These are phyloP conservation scores for Lipomyces yamadae DNA, from an alignment of 805 yeast genomes.

Conservation along the genomic window DNA sequence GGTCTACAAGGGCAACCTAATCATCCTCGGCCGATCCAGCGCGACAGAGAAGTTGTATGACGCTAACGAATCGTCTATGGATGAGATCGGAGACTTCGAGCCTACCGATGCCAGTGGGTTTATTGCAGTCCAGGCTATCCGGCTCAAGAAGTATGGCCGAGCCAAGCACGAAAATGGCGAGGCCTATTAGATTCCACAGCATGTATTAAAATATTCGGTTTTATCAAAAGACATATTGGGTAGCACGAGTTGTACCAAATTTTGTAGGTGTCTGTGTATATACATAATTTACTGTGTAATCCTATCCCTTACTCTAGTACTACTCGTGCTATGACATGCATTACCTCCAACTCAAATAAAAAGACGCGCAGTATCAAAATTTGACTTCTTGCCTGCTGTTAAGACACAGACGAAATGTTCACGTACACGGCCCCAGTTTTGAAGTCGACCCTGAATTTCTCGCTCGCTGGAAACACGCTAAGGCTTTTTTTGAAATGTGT, in stretches of 20 bases:
- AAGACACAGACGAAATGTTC: slow-evolving; percentile 22
- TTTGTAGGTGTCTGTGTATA: neutral
- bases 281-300: neutral
- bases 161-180: slow-evolving; percentile 82
- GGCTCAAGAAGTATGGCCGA: slow-evolving; percentile 98
- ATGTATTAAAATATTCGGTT: neutral
- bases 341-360: neutral
- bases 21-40: slow-evolving; percentile 90
- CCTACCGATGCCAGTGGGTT: slow-evolving; percentile 97
- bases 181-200: slow-evolving; percentile 40
- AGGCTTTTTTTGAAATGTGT: slow-evolving; percentile 67
- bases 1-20: slow-evolving; percentile 86
- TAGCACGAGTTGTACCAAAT: neutral
- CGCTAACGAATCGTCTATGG: slow-evolving; percentile 98
- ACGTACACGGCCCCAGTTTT: slow-evolving; percentile 34
- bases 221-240: neutral
- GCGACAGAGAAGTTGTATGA: slow-evolving; percentile 96
- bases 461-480: slow-evolving; percentile 54
- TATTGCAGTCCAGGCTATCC: slow-evolving; percentile 96
- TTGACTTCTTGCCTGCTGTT: neutral
- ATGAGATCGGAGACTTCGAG: slow-evolving; percentile 95
- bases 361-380: neutral
- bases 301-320: neutral
- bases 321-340: neutral
- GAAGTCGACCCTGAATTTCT: slow-evolving; percentile 37